Evolutionary conservation across 352 stramenopile species (phyloP).

Genomic region (Thalassiosira sp.): DNA sequence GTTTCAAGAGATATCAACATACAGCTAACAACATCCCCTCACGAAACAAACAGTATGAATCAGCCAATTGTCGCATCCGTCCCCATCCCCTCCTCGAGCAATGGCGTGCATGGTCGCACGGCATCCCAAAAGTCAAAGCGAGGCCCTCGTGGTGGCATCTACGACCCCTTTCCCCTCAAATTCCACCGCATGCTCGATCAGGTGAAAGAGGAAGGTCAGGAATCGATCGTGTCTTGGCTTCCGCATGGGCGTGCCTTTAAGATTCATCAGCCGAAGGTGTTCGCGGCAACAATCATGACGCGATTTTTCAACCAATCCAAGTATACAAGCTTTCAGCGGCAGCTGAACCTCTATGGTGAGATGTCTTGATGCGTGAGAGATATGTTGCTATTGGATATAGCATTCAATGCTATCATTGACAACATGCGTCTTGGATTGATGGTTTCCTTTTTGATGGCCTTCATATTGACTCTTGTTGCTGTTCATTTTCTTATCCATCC

Average conservation of each 20-base stretch:
- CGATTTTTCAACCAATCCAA: slow-evolving; percentile 90
- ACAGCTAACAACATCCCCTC: too few species aligned
- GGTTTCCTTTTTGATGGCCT: too few species aligned
- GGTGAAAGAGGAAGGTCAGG: slow-evolving; percentile 39
- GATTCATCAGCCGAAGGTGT: slow-evolving; percentile 63
- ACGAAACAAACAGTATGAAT: too few species aligned
- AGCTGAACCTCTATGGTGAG: slow-evolving; percentile 85
- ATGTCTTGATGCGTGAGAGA: not conserved
- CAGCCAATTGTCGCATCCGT: too few species aligned
- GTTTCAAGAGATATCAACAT: too few species aligned
- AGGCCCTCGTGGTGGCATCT: slow-evolving; percentile 48
- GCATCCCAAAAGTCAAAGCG: slow-evolving; percentile 18
- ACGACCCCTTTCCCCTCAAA: slow-evolving; percentile 68
- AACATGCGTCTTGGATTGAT: too few species aligned
- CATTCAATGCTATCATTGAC: too few species aligned
- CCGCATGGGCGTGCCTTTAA: slow-evolving; percentile 61
- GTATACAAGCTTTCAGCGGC: slow-evolving; percentile 87
- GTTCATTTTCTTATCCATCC: not conserved
- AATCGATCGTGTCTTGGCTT: slow-evolving; percentile 65
- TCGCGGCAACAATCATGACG: slow-evolving; percentile 56
- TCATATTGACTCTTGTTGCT: not conserved
- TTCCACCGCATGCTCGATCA: slow-evolving; percentile 71
- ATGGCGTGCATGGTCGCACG: too few species aligned
- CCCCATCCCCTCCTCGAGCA: too few species aligned
- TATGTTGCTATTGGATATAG: too few species aligned